Evolutionary conservation across 2,329 filamentous ascomycete genomes (phyloP).

Genomic region (Venturia pyrina): DNA sequence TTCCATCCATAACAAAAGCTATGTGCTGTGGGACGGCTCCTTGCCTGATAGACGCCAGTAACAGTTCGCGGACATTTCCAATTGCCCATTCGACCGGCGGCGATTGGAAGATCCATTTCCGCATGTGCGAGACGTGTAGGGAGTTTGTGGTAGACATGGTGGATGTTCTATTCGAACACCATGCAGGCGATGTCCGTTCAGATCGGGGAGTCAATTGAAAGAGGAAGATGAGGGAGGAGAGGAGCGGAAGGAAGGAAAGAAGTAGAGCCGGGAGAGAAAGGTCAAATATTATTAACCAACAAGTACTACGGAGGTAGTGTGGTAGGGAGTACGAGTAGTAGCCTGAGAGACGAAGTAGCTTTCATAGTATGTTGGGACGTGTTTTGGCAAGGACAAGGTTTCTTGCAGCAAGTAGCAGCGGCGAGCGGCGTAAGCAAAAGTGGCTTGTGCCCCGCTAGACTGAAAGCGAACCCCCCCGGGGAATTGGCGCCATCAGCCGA

Average conservation of each 20-base stretch:
- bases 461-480: neutral
- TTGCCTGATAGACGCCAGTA: conserved; percentile 82
- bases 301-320: too few relatives aligned
- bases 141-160: conserved; percentile 23
- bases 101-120: conserved; percentile 73
- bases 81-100: conserved; percentile 89
- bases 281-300: too few relatives aligned
- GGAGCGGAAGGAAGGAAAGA: neutral
- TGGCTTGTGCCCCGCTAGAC: neutral
- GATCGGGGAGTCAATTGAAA: neutral
- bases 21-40: conserved; percentile 90
- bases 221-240: neutral
- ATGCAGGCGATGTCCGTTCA: neutral
- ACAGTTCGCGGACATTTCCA: conserved; percentile 64
- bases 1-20: conserved; percentile 99
- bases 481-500: neutral
- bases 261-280: too few relatives aligned
- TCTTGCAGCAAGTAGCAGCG: neutral
- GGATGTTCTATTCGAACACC: neutral
- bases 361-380: neutral
- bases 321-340: too few relatives aligned
- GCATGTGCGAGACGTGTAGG: conserved; percentile 50
- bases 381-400: neutral
- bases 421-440: neutral
- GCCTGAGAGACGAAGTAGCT: neutral